Base-by-base conservation (phyloP, 805 yeast genomes). In the Yamadazyma insecticola region DNA sequence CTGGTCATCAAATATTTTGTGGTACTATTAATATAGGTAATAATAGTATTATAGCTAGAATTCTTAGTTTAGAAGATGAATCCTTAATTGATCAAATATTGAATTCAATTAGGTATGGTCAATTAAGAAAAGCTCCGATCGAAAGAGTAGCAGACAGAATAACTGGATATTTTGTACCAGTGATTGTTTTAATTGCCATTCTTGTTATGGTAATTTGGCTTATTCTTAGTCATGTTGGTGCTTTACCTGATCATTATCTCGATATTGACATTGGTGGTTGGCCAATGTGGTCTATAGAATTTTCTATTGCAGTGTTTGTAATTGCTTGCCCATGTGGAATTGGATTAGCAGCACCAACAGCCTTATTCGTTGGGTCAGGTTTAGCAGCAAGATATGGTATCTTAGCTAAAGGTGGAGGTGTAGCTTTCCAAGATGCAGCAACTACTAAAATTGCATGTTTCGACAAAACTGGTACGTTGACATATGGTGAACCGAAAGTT, bases 261-360 rank as follows among this genome's bases (percentile, higher is more conserved):
- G 84, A 80, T 46, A 70, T 71, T 33, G 82, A 78, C 36, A 62
- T 76, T 29, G 86, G 86, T 11, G 85, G 87, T 1, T 81, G 89
- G 87, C 60, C 72, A 0, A 72, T 81, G 9, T 83, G 90, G 88
- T 78, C 89, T 1, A 62, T 83, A 34, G 79, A 81, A 43, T 83
- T 83, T 55, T 75, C 88, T 1, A 79, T 83, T 41, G 74, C 89
- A 0, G 90, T 84, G 2, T 81, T 83, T 57, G 90, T 83, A 2
- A 75, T 83, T 30, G 90, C 90, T 0, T 83, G 94, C 50, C 94
- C 94, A 1, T 83, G 92, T 62, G 94, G 90, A 2, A 74, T 83
- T 43, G 92, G 90, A 2, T 60, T 83, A 14, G 92, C 92, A 15
- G 92, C 90, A 2, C 92, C 92, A 2, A 82, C 90, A 2, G 90